These are phyloP conservation scores for Pseudogymnoascus sp. DNA, from an alignment of 2,329 filamentous ascomycete genomes.

Conservation along the genomic window DNA sequence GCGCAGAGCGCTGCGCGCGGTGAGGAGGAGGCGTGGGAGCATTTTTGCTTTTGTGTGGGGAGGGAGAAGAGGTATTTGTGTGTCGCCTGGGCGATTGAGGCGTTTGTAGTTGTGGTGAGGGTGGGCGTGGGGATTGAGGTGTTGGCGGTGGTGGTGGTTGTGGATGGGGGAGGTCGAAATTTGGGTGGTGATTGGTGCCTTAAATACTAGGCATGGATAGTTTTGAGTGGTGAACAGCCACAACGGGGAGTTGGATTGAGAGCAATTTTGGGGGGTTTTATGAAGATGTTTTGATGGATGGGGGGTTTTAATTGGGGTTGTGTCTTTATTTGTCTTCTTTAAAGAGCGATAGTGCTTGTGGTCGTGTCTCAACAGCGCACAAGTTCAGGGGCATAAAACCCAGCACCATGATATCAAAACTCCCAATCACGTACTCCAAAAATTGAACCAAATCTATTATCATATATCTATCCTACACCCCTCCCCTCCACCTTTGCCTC, in stretches of 20 bases:
- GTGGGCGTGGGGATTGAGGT: background rate
- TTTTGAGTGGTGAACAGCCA: background rate
- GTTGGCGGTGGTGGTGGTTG: background rate
- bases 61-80: background rate
- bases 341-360: background rate
- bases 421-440: background rate
- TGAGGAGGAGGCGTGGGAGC: background rate
- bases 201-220: background rate
- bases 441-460: background rate
- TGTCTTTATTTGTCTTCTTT: background rate
- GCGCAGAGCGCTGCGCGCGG: background rate
- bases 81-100: background rate
- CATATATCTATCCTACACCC: slow-evolving; percentile 4
- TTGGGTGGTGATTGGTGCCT: background rate
- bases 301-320: background rate
- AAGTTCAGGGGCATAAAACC: background rate
- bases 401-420: background rate
- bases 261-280: background rate
- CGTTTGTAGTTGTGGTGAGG: background rate
- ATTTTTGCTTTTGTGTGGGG: background rate
- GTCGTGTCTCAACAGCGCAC: background rate
- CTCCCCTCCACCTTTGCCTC: slow-evolving; percentile 23
- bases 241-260: background rate
- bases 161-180: background rate
- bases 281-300: background rate